Conservation (phyloP, 2,329 filamentous ascomycete genomes). For the Xylariaceae sp. region DNA sequence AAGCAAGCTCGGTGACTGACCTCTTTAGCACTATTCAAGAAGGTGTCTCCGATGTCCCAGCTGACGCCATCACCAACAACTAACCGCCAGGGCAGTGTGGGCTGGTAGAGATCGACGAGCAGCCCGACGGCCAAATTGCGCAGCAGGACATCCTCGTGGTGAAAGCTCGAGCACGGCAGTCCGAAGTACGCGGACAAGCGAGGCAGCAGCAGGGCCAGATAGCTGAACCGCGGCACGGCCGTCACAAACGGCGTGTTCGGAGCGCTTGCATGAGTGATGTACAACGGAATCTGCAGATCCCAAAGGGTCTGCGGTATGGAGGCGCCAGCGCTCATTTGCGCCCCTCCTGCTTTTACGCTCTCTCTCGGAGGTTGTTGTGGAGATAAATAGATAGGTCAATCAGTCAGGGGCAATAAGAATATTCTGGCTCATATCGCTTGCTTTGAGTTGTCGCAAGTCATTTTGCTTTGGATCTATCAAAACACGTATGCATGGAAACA, state of each 20-base stretch:
- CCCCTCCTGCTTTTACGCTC: not conserved
- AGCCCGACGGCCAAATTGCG: conserved; percentile 43
- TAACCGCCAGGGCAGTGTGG: conserved; percentile 60
- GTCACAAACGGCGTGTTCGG: conserved; percentile 58
- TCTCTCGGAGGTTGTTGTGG: not conserved
- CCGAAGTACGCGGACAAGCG: conserved; percentile 60
- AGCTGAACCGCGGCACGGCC: conserved; percentile 63
- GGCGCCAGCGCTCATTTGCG: conserved; percentile 22
- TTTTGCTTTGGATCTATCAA: conserved; percentile 11
- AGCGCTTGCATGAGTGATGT: conserved; percentile 57
- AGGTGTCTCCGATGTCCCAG: conserved; percentile 68
- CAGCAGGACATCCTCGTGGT: conserved; percentile 50
- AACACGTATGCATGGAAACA: not conserved
- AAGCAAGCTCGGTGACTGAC: conserved; percentile 41
- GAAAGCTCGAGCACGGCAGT: conserved; percentile 62
- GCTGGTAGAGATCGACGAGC: conserved; percentile 62
- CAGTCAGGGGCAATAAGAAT: conserved; percentile 6
- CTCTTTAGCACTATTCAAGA: conserved; percentile 69
- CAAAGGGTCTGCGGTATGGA: conserved; percentile 57
- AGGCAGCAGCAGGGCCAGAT: conserved; percentile 63
- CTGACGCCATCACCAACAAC: conserved; percentile 59
- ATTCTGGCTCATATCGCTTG: conserved; percentile 20
- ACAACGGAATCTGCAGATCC: conserved; percentile 59
- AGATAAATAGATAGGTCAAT: not conserved
- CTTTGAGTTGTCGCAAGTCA: conserved; percentile 12